Base-by-base conservation (phyloP, 164 flowering plant genomes). In the Tetrastigma voinierianum region DNA sequence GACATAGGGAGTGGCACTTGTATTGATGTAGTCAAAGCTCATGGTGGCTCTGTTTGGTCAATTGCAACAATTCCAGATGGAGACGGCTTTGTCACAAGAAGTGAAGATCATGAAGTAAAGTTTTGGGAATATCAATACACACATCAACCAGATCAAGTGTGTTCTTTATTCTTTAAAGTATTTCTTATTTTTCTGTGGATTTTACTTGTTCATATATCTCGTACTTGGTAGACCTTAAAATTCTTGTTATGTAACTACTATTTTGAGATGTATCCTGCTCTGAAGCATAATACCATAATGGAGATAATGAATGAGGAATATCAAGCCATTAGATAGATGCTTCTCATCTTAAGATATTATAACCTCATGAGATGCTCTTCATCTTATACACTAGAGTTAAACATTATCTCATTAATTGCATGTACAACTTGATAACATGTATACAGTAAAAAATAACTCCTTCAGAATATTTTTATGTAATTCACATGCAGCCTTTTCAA, bases 41-140 rank as follows among this genome's bases (percentile, higher is more conserved):
- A 96, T 79, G 86, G 90, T 64, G 87, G 84, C 40, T 62, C 86
- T 67, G 69, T 96, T 21, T 80, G 77, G 52, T 84, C 98, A n/a
- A 89, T 96, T 72, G 85, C 77, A 20, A 63, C 81, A 16, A 73
- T 85, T 68, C 88, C 95, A 32, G 82, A 93, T 81, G 89, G 80
- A 69, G 79, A 71, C 70, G 93, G 96, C 58, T 93, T 96, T 85
- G 86, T 93, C 65, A 89, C 98, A 13, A 97, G 96, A 59, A 91
- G 99, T 80, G 77, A 89, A 17, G 99, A 96, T 75, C 88, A 85
- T 57, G 90, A 91, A 72, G 86, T 96, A 52, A 93, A 90, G 73
- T 92, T 93, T 67, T 96, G 99, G 99, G 89, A 90, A 56, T 96
- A 87, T 73, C 84, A 75, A 47, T 70, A 74, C 45, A 73, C 61